phyloP scores from a whole-genome alignment of 1,284 basidiomycete species.

The Vanrija humicola region DNA sequence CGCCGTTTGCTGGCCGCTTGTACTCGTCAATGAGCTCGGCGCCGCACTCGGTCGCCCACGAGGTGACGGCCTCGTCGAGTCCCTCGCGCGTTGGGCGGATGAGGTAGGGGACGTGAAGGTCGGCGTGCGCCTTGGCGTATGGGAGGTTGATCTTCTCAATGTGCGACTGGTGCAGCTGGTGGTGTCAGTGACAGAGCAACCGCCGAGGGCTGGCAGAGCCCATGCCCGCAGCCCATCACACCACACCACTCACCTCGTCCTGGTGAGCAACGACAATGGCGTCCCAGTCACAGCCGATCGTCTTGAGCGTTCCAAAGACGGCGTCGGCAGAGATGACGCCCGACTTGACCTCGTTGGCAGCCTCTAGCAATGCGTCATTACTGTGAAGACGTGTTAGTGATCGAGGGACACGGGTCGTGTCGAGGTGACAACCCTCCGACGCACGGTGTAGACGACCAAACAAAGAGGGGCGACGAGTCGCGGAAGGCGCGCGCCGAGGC shows the following conservation, averaged over 20 bases:
- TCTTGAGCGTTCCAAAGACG: conserved; percentile 33
- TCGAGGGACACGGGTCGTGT: background rate
- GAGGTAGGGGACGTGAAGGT: conserved; percentile 24
- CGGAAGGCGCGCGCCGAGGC: conserved; percentile 30
- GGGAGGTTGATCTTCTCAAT: conserved; percentile 16
- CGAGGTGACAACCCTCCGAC: conserved; percentile 6
- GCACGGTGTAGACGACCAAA: conserved; percentile 40
- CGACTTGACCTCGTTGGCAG: conserved; percentile 23
- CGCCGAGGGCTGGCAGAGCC: background rate
- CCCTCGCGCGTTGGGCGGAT: conserved; percentile 16
- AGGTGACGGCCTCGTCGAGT: conserved; percentile 25
- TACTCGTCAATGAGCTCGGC: conserved; percentile 24
- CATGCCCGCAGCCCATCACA: background rate
- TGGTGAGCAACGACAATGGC: conserved; percentile 82
- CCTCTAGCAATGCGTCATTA: conserved; percentile 25
- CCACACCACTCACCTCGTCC: conserved; percentile 67
- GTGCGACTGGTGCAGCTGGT: conserved; percentile 40
- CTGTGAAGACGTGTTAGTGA: conserved; percentile 13
- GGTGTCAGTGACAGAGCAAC: background rate
- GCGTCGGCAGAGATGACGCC: conserved; percentile 35
- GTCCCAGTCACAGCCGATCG: conserved; percentile 44
- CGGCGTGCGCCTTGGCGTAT: conserved; percentile 17
- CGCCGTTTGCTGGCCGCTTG: background rate
- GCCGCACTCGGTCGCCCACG: conserved; percentile 38
- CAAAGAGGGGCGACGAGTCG: conserved; percentile 40